A percentile compares a stretch with the other conserved stretches of the same genome.
These are phyloP conservation scores for Pneumocystis canis DNA, from an alignment of 1,139 yeast species.

Conservation along the genomic window DNA sequence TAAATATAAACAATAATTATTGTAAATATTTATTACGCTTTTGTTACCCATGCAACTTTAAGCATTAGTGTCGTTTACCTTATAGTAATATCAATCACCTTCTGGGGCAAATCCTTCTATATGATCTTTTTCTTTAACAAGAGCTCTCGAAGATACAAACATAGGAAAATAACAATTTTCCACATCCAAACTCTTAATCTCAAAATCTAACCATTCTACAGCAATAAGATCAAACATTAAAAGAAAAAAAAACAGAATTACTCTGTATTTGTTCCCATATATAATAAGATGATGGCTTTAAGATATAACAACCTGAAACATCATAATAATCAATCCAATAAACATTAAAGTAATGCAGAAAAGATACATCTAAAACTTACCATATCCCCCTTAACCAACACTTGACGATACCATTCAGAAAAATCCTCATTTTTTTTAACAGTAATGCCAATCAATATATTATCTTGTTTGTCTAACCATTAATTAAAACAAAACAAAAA, in stretches of 20 bases:
- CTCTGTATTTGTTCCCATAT: slow-evolving; percentile 88
- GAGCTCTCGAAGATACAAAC: slow-evolving; percentile 85
- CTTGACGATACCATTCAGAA: slow-evolving; percentile 95
- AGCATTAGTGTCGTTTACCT: not conserved
- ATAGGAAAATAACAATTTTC: slow-evolving; percentile 94
- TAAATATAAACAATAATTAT: not conserved
- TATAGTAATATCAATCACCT: slow-evolving; percentile 11
- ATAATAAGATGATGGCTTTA: slow-evolving; percentile 88
- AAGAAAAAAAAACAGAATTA: not conserved
- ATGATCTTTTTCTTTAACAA: slow-evolving; percentile 96
- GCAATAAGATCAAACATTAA: not conserved
- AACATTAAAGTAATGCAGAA: not conserved
- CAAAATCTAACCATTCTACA: slow-evolving; percentile 53
- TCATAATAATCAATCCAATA: slow-evolving; percentile 72
- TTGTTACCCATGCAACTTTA: slow-evolving; percentile 93
- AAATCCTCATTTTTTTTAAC: slow-evolving; percentile 84
- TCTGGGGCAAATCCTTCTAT: slow-evolving; percentile 99
- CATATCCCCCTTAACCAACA: slow-evolving; percentile 87
- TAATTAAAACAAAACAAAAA: slow-evolving; percentile 12
- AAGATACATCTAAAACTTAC: slow-evolving; percentile 20
- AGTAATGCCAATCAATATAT: slow-evolving; percentile 89
- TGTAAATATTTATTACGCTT: slow-evolving; percentile 33
- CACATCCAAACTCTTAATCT: slow-evolving; percentile 79
- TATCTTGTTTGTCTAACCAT: slow-evolving; percentile 27
- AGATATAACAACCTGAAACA: slow-evolving; percentile 94